phyloP scores from a whole-genome alignment of 352 stramenopile species.

The Pythium angustatum region DNA sequence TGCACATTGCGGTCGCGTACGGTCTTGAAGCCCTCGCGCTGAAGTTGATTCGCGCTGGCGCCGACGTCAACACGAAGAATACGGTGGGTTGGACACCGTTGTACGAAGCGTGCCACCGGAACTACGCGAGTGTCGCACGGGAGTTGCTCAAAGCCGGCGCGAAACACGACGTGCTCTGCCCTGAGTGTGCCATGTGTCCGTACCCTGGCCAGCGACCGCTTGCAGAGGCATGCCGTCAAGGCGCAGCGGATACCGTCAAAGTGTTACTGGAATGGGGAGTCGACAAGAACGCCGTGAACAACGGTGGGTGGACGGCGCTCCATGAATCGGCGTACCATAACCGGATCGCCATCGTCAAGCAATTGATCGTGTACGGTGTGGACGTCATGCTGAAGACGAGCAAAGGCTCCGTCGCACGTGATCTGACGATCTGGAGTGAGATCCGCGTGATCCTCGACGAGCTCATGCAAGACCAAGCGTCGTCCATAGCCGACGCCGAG shows the following conservation, averaged over 20 bases:
- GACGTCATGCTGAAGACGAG: slow-evolving; percentile 66
- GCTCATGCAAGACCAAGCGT: slow-evolving; percentile 42
- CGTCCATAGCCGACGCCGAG: slow-evolving; percentile 34
- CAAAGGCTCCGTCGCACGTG: slow-evolving; percentile 65
- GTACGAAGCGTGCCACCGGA: slow-evolving; percentile 76
- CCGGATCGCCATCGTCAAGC: slow-evolving; percentile 68
- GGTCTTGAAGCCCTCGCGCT: slow-evolving; percentile 67
- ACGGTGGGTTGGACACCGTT: slow-evolving; percentile 76
- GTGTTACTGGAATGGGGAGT: slow-evolving; percentile 75
- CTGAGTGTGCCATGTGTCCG: slow-evolving; percentile 77
- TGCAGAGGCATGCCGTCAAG: slow-evolving; percentile 71
- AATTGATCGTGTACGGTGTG: slow-evolving; percentile 75
- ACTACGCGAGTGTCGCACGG: slow-evolving; percentile 57
- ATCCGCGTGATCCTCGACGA: slow-evolving; percentile 80
- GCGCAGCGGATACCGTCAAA: slow-evolving; percentile 61
- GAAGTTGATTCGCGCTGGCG: slow-evolving; percentile 72
- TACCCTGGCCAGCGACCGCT: slow-evolving; percentile 68
- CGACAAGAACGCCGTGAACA: slow-evolving; percentile 80
- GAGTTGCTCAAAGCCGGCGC: slow-evolving; percentile 70
- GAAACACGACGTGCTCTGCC: slow-evolving; percentile 63
- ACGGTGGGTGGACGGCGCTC: slow-evolving; percentile 73
- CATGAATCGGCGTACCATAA: slow-evolving; percentile 83
- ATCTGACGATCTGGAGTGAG: slow-evolving; percentile 80
- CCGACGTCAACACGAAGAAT: slow-evolving; percentile 68
- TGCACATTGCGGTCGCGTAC: slow-evolving; percentile 81